Percentiles rank a stretch among this genome's conserved stretches.
Evolutionary conservation across 768 basidiomycete species (phyloP).

Genomic region (Boletus pseudopeckii): DNA sequence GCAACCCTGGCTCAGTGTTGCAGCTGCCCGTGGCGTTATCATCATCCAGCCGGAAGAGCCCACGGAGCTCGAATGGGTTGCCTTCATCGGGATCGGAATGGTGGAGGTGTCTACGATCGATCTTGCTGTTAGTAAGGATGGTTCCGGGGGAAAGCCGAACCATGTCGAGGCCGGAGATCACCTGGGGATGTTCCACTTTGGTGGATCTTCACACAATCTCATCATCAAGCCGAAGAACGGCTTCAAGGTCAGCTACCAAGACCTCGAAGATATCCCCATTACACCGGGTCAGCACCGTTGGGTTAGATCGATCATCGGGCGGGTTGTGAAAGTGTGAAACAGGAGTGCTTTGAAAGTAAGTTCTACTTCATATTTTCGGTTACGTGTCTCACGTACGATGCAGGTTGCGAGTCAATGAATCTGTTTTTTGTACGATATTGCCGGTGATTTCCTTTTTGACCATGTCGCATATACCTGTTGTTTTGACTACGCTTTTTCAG

Average conservation of each 20-base stretch:
- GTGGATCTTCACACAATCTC: conserved; percentile 48
- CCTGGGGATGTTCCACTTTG: conserved; percentile 53
- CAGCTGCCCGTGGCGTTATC: conserved; percentile 50
- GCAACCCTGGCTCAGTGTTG: conserved; percentile 40
- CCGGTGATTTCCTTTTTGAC: background rate
- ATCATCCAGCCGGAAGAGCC: conserved; percentile 46
- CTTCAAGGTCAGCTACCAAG: background rate
- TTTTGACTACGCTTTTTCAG: background rate
- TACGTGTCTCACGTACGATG: background rate
- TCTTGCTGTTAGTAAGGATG: conserved; percentile 8
- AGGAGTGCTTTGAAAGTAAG: background rate
- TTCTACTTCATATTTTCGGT: too few species aligned
- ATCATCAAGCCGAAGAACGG: conserved; percentile 28
- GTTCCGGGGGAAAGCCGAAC: background rate
- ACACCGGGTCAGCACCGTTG: conserved; percentile 1
- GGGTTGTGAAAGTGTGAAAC: background rate
- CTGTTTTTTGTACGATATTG: background rate
- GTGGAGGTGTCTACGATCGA: conserved; percentile 28
- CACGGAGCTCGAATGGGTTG: conserved; percentile 47
- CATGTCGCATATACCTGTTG: too few species aligned
- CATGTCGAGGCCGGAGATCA: background rate
- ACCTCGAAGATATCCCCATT: background rate
- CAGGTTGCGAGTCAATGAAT: background rate
- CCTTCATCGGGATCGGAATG: conserved; percentile 39
- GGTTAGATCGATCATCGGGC: background rate